These are phyloP conservation scores for Phlegmacium glaucopus DNA, from an alignment of 768 basidiomycete genomes.

Conservation along the genomic window DNA sequence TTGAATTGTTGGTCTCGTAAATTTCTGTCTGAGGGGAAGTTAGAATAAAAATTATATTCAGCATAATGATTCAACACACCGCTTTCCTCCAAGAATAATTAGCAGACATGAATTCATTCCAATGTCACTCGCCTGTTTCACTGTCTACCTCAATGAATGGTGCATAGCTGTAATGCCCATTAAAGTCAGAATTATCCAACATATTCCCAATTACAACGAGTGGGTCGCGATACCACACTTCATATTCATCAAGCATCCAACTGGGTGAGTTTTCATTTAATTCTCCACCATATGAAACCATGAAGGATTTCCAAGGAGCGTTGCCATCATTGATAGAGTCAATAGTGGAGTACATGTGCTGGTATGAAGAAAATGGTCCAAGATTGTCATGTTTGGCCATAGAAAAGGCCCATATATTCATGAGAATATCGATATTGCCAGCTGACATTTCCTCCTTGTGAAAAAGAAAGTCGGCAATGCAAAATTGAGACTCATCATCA, in stretches of 20 bases:
- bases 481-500: too few species aligned
- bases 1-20: background rate
- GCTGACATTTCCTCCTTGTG: too few species aligned
- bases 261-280: constrained; percentile 7
- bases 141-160: constrained; percentile 20
- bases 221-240: constrained; percentile 23
- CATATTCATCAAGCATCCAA: constrained; percentile 19
- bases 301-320: constrained; percentile 7
- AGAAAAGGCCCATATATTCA: constrained; percentile 2
- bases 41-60: background rate
- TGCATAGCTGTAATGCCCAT: constrained; percentile 18
- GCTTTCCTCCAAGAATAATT: constrained; percentile 27
- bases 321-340: constrained; percentile 15
- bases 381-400: constrained; percentile 10
- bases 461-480: too few species aligned
- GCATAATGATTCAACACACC: background rate
- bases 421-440: constrained; percentile 1
- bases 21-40: background rate
- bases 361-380: constrained; percentile 14
- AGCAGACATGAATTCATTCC: constrained; percentile 31
- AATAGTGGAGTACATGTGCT: constrained; percentile 18
- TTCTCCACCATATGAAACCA: constrained; percentile 2
- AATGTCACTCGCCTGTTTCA: too few species aligned
- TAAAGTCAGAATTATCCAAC: constrained; percentile 26
- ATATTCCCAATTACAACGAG: constrained; percentile 16